These are phyloP conservation scores for Clitocybe nebularis DNA, from an alignment of 1,284 basidiomycete species.

Conservation along the genomic window DNA sequence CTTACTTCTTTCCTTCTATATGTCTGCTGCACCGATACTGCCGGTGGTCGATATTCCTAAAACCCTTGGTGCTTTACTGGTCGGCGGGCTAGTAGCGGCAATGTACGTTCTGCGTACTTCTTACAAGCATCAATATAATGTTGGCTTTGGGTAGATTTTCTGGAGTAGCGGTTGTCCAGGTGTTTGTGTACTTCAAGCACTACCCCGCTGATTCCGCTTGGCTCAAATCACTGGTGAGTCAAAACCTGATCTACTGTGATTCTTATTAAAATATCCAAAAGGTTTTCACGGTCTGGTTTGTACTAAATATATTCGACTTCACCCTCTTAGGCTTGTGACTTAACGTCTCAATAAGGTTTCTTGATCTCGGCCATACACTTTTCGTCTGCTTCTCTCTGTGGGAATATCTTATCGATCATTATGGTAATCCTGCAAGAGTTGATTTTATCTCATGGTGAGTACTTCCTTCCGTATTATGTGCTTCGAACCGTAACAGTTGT, in stretches of 20 bases:
- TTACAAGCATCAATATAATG: not conserved
- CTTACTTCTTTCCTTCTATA: no score
- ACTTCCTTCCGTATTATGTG: not conserved
- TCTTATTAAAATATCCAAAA: not conserved
- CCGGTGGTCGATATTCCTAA: conserved; percentile 21
- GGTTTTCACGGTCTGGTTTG: no score
- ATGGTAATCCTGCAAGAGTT: conserved; percentile 26
- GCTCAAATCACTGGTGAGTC: conserved; percentile 35
- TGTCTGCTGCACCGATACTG: no score
- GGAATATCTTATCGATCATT: conserved; percentile 36
- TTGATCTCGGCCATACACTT: conserved; percentile 34
- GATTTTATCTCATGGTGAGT: conserved; percentile 37
- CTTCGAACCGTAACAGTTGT: not conserved
- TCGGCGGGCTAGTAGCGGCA: conserved; percentile 38
- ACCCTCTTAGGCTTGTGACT: not conserved
- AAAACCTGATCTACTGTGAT: not conserved
- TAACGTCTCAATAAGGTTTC: conserved; percentile 24
- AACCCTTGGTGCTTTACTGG: conserved; percentile 40
- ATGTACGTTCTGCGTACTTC: conserved; percentile 23
- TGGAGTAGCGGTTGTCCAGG: conserved; percentile 40
- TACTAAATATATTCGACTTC: no score
- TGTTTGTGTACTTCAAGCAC: conserved; percentile 37
- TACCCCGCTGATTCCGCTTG: conserved; percentile 32
- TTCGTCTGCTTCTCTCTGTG: conserved; percentile 34
- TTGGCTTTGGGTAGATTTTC: conserved; percentile 31